Conservation (phyloP, 306 rosid species). For the Cicer arietinum region DNA sequence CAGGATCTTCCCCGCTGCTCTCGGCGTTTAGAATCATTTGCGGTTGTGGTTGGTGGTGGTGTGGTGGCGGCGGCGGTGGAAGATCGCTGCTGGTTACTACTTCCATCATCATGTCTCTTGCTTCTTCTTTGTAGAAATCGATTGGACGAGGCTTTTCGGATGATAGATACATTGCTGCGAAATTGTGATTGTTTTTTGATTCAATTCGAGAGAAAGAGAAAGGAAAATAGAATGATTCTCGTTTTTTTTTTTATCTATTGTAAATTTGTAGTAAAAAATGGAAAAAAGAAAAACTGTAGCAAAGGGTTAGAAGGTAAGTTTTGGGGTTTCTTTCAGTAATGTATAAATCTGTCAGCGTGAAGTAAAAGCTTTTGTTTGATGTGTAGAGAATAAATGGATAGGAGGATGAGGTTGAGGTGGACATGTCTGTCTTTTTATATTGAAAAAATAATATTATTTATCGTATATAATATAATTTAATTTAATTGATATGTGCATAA, state of each 20-base stretch:
- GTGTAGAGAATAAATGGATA: neutral
- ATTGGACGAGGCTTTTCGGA: slow-evolving; percentile 78
- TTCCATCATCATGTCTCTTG: slow-evolving; percentile 79
- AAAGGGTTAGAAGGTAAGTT: neutral
- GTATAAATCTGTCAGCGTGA: slow-evolving; percentile 36
- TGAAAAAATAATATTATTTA: neutral
- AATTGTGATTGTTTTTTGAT: neutral
- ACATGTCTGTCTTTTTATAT: slow-evolving; percentile 32
- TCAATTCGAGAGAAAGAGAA: slow-evolving; percentile 12
- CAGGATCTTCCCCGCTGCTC: slow-evolving; percentile 86
- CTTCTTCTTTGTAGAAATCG: slow-evolving; percentile 73
- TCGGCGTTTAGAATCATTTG: slow-evolving; percentile 68
- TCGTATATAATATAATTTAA: too few species aligned
- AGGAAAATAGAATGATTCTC: neutral
- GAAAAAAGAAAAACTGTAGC: neutral
- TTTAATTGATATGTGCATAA: too few species aligned
- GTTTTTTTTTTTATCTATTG: neutral
- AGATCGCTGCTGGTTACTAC: slow-evolving; percentile 57
- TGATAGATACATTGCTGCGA: slow-evolving; percentile 63
- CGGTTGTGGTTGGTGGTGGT: slow-evolving; percentile 51
- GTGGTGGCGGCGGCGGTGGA: slow-evolving; percentile 46
- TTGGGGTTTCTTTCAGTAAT: slow-evolving; percentile 33
- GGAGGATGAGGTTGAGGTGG: slow-evolving; percentile 32
- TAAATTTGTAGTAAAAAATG: neutral
- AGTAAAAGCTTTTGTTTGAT: slow-evolving; percentile 45